phyloP scores from a whole-genome alignment of 345 rosid species.

The Eucalyptus curtisii region DNA sequence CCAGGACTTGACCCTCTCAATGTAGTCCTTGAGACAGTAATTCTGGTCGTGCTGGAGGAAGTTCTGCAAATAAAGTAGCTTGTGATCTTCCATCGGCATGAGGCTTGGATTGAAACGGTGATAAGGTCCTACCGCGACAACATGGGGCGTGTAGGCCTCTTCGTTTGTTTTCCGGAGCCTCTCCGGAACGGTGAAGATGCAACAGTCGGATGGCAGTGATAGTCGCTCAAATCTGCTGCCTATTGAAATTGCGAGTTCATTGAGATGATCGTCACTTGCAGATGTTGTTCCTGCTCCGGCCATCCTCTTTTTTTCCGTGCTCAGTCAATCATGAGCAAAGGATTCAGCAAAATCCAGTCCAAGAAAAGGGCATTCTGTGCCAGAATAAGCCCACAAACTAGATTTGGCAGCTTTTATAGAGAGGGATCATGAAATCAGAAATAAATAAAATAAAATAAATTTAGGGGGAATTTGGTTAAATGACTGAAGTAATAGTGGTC shows the following conservation, averaged over 20 bases:
- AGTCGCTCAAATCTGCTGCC: rapidly evolving
- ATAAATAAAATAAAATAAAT: too few relatives aligned
- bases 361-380: background rate
- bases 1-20: background rate
- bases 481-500: background rate
- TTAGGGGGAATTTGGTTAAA: too few relatives aligned
- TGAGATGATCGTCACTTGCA: background rate
- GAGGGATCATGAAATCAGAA: too few relatives aligned
- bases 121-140: background rate
- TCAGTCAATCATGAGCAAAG: background rate
- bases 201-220: background rate
- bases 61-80: background rate
- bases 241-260: background rate
- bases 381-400: background rate
- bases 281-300: background rate
- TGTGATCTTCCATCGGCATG: background rate
- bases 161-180: rapidly evolving
- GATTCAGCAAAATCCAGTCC: background rate
- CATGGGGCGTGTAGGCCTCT: rapidly evolving
- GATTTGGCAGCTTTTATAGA: background rate
- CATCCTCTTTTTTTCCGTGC: background rate
- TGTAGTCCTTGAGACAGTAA: rapidly evolving
- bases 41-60: background rate
- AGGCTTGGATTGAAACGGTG: background rate
- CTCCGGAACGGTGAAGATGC: background rate